Base-by-base conservation (phyloP, 2,329 filamentous ascomycete species). In the Cytospora mali region DNA sequence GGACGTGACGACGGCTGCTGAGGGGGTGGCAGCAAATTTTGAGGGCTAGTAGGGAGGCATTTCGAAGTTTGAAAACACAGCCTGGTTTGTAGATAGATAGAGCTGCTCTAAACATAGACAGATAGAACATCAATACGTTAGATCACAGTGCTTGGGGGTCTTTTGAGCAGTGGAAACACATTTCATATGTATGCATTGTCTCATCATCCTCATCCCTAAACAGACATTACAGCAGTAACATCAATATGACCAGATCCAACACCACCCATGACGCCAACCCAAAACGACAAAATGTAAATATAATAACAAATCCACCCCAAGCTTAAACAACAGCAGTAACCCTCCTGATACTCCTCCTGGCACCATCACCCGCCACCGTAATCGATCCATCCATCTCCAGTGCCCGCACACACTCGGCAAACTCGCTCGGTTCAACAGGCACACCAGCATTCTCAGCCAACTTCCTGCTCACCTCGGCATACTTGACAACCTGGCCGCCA, bases 361-460 rank as follows among this genome's bases (percentile, higher is more conserved):
- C 84, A 4, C 95, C 95, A 70, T 98, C 94, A 0, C 95, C 95
- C 35, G 84, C 82, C 21, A 98, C 81, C 76, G 90, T 90, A 62
- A 97, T 82, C 33, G 85, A 79, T 0, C 93, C 95, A 77, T 98
- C 95, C 67, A 89, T 86, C 80, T 99, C 94, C 64, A 98, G 78
- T 13, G 83, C 80, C 67, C 90, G 82, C 74, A 98, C 84, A 14
- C 88, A 90, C 75, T 97, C 93, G 14, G 86, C 84, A 74, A 99
- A 95, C 74, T 98, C 94, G 11, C 81, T 77, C 46, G 85, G 82
- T 71, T 97, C 94, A 11, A 98, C 81, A 13, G 86, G 81, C 63
- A 89, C 80, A 71, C 86, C 88, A 54, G 84, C 86, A 67, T 86
- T 84, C 72, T 97, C 95, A 51, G 83, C 81, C 58, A 99, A 75